Evolutionary conservation across 208 protist genomes (phyloP).

Genomic region (Naegleria lovaniensis): DNA sequence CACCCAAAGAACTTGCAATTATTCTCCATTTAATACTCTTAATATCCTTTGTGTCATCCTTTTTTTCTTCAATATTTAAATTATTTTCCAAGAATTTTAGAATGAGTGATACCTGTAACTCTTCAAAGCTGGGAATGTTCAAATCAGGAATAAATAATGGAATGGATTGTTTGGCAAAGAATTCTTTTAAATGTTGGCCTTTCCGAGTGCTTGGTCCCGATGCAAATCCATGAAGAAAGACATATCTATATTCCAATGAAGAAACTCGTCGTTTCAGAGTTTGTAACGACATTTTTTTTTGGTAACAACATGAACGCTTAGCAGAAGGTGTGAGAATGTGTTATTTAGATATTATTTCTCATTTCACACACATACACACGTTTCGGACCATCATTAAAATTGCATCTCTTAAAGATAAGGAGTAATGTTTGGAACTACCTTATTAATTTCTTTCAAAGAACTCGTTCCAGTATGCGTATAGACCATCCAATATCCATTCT

Average conservation of each 20-base stretch:
- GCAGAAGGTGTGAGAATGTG: no score
- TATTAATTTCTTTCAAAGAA: no score
- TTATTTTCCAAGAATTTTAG: background rate
- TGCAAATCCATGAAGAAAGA: background rate
- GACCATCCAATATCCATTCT: no score
- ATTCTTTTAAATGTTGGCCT: background rate
- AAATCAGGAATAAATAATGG: background rate
- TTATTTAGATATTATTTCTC: no score
- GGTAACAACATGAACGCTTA: no score
- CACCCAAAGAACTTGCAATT: background rate
- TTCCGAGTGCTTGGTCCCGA: background rate
- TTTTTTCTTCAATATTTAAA: background rate
- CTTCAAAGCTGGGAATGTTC: background rate
- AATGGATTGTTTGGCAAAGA: background rate
- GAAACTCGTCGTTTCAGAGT: no score
- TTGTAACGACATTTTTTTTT: no score
- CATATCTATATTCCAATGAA: background rate
- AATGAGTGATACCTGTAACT: background rate
- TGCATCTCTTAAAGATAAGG: no score
- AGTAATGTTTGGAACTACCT: no score
- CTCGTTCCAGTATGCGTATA: no score
- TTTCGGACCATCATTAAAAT: no score
- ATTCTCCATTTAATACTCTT: background rate
- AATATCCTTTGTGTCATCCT: background rate
- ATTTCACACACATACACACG: no score